Percentiles rank a stretch among this genome's conserved stretches.
Conservation (phyloP, 2,329 filamentous ascomycete genomes). For the Cryphonectria radicalis region DNA sequence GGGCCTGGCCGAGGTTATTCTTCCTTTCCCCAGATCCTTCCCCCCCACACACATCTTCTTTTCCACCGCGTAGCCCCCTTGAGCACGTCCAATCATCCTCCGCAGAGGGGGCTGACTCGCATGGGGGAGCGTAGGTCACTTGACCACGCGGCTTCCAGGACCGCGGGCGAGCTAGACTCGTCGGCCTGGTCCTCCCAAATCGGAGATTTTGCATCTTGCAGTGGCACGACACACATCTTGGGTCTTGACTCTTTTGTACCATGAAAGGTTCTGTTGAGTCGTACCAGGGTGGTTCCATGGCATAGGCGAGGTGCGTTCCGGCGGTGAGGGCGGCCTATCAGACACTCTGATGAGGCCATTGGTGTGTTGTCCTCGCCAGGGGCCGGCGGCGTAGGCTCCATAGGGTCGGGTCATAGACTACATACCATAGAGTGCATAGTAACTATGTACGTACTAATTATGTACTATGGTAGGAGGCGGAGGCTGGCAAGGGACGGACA, state of each 20-base stretch:
- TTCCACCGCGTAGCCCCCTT: neutral
- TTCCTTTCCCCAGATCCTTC: neutral
- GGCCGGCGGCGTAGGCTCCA: neutral
- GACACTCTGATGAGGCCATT: neutral
- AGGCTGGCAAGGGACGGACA: neutral
- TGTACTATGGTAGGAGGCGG: neutral
- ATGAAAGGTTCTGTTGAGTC: neutral
- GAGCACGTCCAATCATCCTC: neutral
- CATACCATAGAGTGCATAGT: too few relatives aligned
- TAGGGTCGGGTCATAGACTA: neutral
- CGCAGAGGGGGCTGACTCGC: neutral
- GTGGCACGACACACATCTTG: neutral
- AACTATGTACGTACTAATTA: too few relatives aligned
- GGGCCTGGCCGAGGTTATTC: neutral
- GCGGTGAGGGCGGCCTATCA: neutral
- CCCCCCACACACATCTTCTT: neutral
- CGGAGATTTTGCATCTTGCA: neutral
- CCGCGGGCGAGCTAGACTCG: constrained; percentile 2
- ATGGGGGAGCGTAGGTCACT: neutral
- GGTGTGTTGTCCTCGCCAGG: neutral
- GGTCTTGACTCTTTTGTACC: neutral
- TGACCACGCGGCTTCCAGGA: neutral
- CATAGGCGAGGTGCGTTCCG: neutral
- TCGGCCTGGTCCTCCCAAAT: neutral
- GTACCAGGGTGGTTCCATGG: neutral